A percentile compares a stretch with the other conserved stretches of the same genome.
Conservation (phyloP, 2,329 filamentous ascomycete species). For the Ophiocordyceps polyrhachis-furcata region DNA sequence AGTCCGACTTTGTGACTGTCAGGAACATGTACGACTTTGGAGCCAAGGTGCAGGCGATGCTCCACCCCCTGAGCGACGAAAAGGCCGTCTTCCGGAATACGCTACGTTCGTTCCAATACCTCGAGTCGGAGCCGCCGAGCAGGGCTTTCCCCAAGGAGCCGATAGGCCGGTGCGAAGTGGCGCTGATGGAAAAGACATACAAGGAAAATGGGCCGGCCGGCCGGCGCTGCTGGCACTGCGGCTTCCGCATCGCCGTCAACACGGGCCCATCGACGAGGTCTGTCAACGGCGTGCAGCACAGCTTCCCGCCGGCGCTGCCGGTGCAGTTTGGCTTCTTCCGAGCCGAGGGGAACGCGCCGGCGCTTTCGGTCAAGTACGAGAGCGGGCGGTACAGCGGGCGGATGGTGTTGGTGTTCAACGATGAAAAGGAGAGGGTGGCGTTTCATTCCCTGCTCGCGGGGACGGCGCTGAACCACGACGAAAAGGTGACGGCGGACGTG, state of each 20-base stretch:
- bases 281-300: constrained; percentile 57
- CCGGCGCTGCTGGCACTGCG: constrained; percentile 53
- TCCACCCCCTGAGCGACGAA: constrained; percentile 54
- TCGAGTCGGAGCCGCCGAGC: constrained; percentile 51
- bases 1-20: constrained; percentile 60
- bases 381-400: constrained; percentile 46
- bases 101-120: constrained; percentile 61
- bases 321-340: constrained; percentile 64
- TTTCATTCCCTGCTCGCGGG: constrained; percentile 60
- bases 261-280: constrained; percentile 63
- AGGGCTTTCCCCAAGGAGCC: constrained; percentile 60
- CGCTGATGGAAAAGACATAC: constrained; percentile 53
- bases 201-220: constrained; percentile 56
- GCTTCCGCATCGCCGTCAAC: constrained; percentile 60
- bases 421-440: constrained; percentile 48
- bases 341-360: constrained; percentile 50
- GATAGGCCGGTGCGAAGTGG: constrained; percentile 50
- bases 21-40: constrained; percentile 80
- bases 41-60: constrained; percentile 51
- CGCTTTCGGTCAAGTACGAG: constrained; percentile 51
- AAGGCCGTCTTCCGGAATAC: constrained; percentile 47
- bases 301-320: constrained; percentile 43
- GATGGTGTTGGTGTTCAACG: constrained; percentile 61
- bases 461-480: constrained; percentile 46
- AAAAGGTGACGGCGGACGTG: constrained; percentile 53